Evolutionary conservation across 257 asterid species (phyloP).

Genomic region (Solanum virginianum): DNA sequence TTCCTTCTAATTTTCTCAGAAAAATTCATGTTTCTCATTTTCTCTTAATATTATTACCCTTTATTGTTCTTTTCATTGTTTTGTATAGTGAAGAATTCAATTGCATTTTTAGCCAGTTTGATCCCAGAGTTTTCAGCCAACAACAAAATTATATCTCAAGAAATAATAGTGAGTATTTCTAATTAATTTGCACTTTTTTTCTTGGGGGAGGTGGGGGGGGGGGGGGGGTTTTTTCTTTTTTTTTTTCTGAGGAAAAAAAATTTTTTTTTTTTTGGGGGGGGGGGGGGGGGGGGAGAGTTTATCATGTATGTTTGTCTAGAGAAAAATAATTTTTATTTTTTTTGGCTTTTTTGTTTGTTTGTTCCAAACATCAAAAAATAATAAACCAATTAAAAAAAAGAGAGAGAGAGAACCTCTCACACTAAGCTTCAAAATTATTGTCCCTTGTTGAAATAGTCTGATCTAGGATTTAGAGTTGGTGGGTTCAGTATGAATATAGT

Average conservation of each 20-base stretch:
- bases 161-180: constrained; percentile 9
- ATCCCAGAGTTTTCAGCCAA: not conserved
- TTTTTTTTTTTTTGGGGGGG: not conserved
- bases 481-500: not conserved
- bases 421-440: not conserved
- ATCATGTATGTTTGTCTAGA: not conserved
- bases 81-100: constrained; percentile 22
- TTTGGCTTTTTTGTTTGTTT: not conserved
- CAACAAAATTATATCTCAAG: constrained; percentile 4
- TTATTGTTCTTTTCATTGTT: constrained; percentile 16
- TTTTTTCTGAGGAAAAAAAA: too few species aligned
- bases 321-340: not conserved
- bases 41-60: constrained; percentile 15
- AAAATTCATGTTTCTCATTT: constrained; percentile 16
- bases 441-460: too few species aligned
- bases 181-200: not conserved
- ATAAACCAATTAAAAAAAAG: not conserved
- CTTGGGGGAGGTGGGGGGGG: not conserved
- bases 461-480: not conserved
- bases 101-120: constrained; percentile 16
- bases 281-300: not conserved
- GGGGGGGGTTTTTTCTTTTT: too few species aligned
- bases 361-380: not conserved
- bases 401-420: not conserved
- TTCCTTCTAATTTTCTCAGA: constrained; percentile 3